phyloP scores from a whole-genome alignment of 2,329 filamentous ascomycete genomes.

The Chaetomium sp. region DNA sequence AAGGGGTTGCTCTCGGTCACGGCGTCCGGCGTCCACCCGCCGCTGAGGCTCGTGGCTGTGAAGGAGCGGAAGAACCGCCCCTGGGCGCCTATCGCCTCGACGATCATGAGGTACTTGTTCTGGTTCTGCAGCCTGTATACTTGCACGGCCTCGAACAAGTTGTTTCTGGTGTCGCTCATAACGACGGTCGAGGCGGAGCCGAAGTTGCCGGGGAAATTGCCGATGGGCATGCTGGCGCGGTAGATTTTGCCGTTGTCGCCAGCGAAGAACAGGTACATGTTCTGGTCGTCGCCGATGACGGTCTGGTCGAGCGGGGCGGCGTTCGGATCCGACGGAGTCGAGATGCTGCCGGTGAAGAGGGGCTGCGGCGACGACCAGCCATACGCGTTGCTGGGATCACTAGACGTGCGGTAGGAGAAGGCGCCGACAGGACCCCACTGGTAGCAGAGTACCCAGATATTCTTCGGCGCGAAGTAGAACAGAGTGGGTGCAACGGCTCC shows the following conservation, averaged over 20 bases:
- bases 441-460: slow-evolving; percentile 63
- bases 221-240: slow-evolving; percentile 62
- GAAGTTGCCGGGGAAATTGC: slow-evolving; percentile 63
- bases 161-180: slow-evolving; percentile 55
- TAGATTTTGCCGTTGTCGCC: slow-evolving; percentile 70
- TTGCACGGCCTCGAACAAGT: slow-evolving; percentile 67
- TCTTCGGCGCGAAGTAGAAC: slow-evolving; percentile 64
- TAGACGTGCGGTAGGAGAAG: slow-evolving; percentile 63
- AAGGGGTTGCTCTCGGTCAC: slow-evolving; percentile 59
- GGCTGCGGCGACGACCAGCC: slow-evolving; percentile 57
- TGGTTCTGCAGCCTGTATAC: slow-evolving; percentile 62
- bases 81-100: slow-evolving; percentile 59
- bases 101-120: slow-evolving; percentile 66
- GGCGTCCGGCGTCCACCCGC: slow-evolving; percentile 61
- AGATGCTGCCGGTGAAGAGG: slow-evolving; percentile 59
- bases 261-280: slow-evolving; percentile 69
- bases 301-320: slow-evolving; percentile 65
- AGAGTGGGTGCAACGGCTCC: slow-evolving; percentile 60
- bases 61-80: slow-evolving; percentile 69
- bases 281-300: slow-evolving; percentile 60
- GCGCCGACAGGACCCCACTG: slow-evolving; percentile 63
- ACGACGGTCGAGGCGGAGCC: slow-evolving; percentile 53
- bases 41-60: slow-evolving; percentile 59
- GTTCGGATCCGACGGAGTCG: slow-evolving; percentile 48
- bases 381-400: slow-evolving; percentile 58